Conservation (phyloP, 495 filamentous ascomycete species). For the Aspergillus egyptiacus region DNA sequence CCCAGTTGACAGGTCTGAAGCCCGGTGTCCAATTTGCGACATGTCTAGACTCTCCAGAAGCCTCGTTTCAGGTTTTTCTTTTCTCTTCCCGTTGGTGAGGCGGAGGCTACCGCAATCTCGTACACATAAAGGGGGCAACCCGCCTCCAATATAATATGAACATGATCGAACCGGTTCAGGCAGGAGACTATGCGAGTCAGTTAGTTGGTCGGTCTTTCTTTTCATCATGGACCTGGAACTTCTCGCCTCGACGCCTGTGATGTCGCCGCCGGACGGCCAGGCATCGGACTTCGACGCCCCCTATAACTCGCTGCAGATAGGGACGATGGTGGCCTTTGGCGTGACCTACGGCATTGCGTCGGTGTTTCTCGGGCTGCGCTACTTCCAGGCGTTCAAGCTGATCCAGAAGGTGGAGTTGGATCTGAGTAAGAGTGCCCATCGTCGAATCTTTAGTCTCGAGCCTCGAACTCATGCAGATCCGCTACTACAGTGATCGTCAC, state of each 20-base stretch:
- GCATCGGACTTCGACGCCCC: constrained; percentile 15
- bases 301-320: constrained; percentile 19
- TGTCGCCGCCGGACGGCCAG: constrained; percentile 18
- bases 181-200: too few relatives aligned
- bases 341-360: constrained; percentile 15
- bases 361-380: constrained; percentile 12
- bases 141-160: too few relatives aligned
- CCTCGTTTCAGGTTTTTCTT: too few relatives aligned
- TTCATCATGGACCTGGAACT: not conserved
- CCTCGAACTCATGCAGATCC: not conserved
- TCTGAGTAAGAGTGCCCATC: constrained; percentile 9
- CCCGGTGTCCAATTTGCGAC: too few relatives aligned
- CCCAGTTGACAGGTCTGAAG: too few relatives aligned
- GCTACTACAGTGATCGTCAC: constrained; percentile 11
- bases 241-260: constrained; percentile 16
- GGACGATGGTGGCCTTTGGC: constrained; percentile 16
- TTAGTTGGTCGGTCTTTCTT: too few relatives aligned
- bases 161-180: too few relatives aligned
- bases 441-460: not conserved
- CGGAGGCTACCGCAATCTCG: too few relatives aligned
- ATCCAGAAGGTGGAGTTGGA: constrained; percentile 18
- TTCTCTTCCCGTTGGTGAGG: too few relatives aligned
- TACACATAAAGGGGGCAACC: too few relatives aligned
- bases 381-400: constrained; percentile 23
- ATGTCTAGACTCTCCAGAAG: too few relatives aligned